These are phyloP conservation scores for Beauveria rudraprayagi DNA, from an alignment of 2,329 filamentous ascomycete species.

Conservation along the genomic window DNA sequence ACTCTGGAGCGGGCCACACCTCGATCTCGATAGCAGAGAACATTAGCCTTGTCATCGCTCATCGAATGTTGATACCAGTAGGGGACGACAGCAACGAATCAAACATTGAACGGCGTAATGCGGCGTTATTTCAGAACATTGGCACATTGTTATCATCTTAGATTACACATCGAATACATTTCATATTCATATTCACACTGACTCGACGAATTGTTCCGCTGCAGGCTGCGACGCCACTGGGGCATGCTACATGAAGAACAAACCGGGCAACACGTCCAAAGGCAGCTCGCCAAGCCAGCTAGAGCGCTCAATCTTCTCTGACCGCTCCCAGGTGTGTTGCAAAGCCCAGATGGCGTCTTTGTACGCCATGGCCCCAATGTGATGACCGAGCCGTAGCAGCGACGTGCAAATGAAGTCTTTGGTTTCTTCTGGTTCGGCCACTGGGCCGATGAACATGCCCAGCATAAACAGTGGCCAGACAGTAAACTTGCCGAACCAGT, in stretches of 20 bases:
- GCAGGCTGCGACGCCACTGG: not conserved
- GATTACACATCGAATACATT: not conserved
- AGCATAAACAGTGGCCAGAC: conserved; percentile 10
- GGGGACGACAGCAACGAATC: conserved; percentile 3
- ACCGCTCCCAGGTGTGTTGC: conserved; percentile 1
- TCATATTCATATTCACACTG: not conserved
- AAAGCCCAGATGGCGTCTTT: conserved; percentile 6
- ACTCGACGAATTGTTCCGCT: not conserved
- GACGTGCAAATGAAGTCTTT: conserved; percentile 5
- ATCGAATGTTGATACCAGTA: not conserved
- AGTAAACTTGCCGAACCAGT: conserved; percentile 12
- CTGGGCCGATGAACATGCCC: conserved; percentile 5
- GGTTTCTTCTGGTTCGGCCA: not conserved
- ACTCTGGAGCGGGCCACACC: not conserved
- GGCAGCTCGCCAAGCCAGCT: conserved; percentile 1
- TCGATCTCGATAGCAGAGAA: not conserved
- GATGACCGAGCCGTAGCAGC: conserved; percentile 1
- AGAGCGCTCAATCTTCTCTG: not conserved
- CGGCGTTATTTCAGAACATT: not conserved
- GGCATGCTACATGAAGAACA: conserved; percentile 4
- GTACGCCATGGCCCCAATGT: conserved; percentile 5
- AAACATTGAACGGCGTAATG: conserved; percentile 6
- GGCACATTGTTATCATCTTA: not conserved
- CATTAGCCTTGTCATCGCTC: not conserved
- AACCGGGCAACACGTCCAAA: conserved; percentile 2